These are phyloP conservation scores for Carallia brachiata DNA, from an alignment of 345 rosid genomes.

Conservation along the genomic window DNA sequence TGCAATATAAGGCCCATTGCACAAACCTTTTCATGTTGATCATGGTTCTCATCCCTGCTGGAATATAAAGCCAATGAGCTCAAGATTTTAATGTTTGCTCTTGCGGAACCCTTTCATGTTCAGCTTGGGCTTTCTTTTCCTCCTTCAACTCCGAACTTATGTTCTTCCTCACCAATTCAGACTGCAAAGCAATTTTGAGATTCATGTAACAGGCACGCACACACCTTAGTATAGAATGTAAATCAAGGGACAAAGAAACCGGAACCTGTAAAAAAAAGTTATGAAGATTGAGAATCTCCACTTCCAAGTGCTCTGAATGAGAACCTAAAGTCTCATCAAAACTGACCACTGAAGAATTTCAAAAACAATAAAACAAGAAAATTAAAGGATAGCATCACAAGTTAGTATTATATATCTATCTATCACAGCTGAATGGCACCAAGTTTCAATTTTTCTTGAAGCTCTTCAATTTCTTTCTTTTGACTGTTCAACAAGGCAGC, in stretches of 20 bases:
- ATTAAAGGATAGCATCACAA: constrained; percentile 6
- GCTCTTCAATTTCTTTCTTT: constrained; percentile 96
- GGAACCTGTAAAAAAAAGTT: constrained; percentile 67
- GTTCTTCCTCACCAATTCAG: constrained; percentile 91
- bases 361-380: constrained; percentile 5
- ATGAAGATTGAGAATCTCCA: constrained; percentile 82
- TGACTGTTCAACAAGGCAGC: constrained; percentile 94
- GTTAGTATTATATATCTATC: constrained; percentile 1
- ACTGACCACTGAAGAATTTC: neutral
- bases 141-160: constrained; percentile 87
- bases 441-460: constrained; percentile 83
- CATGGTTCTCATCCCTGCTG: constrained; percentile 66
- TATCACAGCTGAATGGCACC: neutral
- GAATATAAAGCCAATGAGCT: constrained; percentile 86
- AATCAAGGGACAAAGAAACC: neutral
- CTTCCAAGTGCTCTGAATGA: constrained; percentile 77
- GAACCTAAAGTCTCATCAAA: constrained; percentile 44
- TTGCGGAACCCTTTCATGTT: constrained; percentile 76
- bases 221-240: neutral
- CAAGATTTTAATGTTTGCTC: constrained; percentile 92
- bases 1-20: neutral
- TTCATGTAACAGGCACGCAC: neutral
- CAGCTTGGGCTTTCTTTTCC: constrained; percentile 93
- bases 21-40: constrained; percentile 59
- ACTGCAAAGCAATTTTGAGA: constrained; percentile 37